These are phyloP conservation scores for Sphaerulina populicola DNA, from an alignment of 2,329 filamentous ascomycete genomes.

Conservation along the genomic window DNA sequence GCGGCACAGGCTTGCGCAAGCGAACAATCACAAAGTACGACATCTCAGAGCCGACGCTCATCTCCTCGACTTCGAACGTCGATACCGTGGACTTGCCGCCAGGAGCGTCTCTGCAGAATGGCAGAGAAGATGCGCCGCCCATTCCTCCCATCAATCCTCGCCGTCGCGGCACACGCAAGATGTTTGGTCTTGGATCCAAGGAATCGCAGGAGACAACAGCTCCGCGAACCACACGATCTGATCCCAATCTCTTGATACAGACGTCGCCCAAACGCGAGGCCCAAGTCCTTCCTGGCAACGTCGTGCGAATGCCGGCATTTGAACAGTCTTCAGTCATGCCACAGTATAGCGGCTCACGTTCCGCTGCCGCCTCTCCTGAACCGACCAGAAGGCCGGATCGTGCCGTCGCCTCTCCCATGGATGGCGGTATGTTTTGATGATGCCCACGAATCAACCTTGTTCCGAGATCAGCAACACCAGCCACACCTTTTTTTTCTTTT, in stretches of 20 bases:
- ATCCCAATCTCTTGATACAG: conserved; percentile 10
- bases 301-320: conserved; percentile 16
- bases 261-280: conserved; percentile 10
- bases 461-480: conserved; percentile 12
- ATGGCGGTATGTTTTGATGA: conserved; percentile 21
- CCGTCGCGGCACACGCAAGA: conserved; percentile 40
- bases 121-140: conserved; percentile 42
- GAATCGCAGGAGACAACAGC: conserved; percentile 5
- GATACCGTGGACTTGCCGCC: conserved; percentile 51
- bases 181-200: conserved; percentile 25
- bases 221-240: conserved; percentile 10
- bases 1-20: conserved; percentile 42
- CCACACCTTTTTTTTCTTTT: not conserved
- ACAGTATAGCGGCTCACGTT: conserved; percentile 11
- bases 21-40: conserved; percentile 52
- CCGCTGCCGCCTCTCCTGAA: conserved; percentile 12
- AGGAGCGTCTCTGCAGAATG: conserved; percentile 49
- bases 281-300: conserved; percentile 16
- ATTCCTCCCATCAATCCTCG: conserved; percentile 54
- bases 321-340: conserved; percentile 6
- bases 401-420: conserved; percentile 13
- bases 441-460: conserved; percentile 8
- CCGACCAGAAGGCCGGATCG: conserved; percentile 5
- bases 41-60: conserved; percentile 53
- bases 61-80: conserved; percentile 50